Evolutionary conservation across 768 basidiomycete genomes (phyloP), one percentile per base, ranked within the genome.

Genomic region (Albatrellus ellisii): DNA sequence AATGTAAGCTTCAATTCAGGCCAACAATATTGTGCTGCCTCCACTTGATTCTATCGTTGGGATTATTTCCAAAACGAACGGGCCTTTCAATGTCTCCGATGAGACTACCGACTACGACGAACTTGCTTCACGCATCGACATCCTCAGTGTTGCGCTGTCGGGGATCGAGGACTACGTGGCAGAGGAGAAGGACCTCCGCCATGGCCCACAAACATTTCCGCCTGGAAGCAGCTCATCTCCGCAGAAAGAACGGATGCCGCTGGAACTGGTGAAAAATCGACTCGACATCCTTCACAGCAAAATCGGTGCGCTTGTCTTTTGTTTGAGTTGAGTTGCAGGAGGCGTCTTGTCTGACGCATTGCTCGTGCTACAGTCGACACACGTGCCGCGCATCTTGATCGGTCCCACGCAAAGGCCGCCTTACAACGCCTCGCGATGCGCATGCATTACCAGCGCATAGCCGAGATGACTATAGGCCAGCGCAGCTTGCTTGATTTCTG

Each of bases 371-470:
- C 45, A 84, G 81, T 72, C 35, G 84, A 87, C 54, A 77, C 75
- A 2, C 77, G 81, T 35, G 82, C 79, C 21, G 74, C 77, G 2
- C 73, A 82, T 56, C 65, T 88, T 26, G 83, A 86, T 47, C 75
- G 85, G 36, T 83, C 84, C 2, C 69, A 79, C 43, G 69, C 75
- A 4, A 88, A 87, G 50, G 78, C 74, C 2, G 68, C 70, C 0
- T 57, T 86, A 37, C 79, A 86, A 53, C 72, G 70, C 33, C 57
- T 84, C 11, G 64, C 71, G 7, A 68, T 79, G 63, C 71, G 77
- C 18, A 59, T 86, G 10, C 57, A 72, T 52, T 84, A 79, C 52
- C 77, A 82, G 50, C 75, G 71, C 6, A 47, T 52, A 39, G 61
- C 61, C 7, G 53, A 59, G 24, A 46, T 56, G 12, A 59, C 56